Percentiles rank a stretch among this genome's conserved stretches.
Evolutionary conservation across 2,329 filamentous ascomycete species (phyloP).

Genomic region (Colletotrichum viniferum): DNA sequence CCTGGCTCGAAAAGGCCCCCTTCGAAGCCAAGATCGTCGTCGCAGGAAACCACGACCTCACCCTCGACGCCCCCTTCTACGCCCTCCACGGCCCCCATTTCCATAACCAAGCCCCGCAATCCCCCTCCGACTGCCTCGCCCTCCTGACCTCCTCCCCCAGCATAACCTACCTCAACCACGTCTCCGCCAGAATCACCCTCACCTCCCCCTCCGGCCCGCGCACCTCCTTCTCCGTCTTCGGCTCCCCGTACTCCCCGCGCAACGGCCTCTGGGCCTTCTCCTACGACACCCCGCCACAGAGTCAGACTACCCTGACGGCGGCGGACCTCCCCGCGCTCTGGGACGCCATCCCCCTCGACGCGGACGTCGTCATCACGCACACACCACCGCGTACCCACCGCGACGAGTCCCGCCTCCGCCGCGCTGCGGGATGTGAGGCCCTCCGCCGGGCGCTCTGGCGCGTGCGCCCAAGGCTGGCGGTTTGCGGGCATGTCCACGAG

Average conservation of each 20-base stretch:
- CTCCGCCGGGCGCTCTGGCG: slow-evolving; percentile 62
- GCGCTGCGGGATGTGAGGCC: slow-evolving; percentile 62
- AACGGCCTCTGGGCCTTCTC: slow-evolving; percentile 70
- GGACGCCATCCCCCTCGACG: slow-evolving; percentile 63
- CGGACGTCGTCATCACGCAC: slow-evolving; percentile 74
- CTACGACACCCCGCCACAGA: slow-evolving; percentile 48
- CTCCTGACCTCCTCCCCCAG: slow-evolving; percentile 58
- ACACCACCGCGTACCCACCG: slow-evolving; percentile 67
- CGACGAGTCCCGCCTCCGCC: slow-evolving; percentile 49
- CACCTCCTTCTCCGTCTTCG: slow-evolving; percentile 71
- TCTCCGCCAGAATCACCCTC: slow-evolving; percentile 58
- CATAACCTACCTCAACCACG: slow-evolving; percentile 70
- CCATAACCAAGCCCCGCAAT: slow-evolving; percentile 61
- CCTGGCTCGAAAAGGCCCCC: slow-evolving; percentile 70
- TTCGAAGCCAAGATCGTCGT: slow-evolving; percentile 75
- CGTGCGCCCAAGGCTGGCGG: slow-evolving; percentile 65
- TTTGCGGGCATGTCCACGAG: slow-evolving; percentile 77
- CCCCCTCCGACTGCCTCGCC: slow-evolving; percentile 54
- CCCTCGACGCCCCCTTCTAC: slow-evolving; percentile 70
- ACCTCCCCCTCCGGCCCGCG: slow-evolving; percentile 55
- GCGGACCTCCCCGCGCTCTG: slow-evolving; percentile 52
- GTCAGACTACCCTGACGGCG: neutral
- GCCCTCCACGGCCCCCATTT: slow-evolving; percentile 54
- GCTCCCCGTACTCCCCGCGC: slow-evolving; percentile 69
- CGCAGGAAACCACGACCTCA: slow-evolving; percentile 78